phyloP scores from a whole-genome alignment of 768 basidiomycete genomes.

The Nidularia sp. region DNA sequence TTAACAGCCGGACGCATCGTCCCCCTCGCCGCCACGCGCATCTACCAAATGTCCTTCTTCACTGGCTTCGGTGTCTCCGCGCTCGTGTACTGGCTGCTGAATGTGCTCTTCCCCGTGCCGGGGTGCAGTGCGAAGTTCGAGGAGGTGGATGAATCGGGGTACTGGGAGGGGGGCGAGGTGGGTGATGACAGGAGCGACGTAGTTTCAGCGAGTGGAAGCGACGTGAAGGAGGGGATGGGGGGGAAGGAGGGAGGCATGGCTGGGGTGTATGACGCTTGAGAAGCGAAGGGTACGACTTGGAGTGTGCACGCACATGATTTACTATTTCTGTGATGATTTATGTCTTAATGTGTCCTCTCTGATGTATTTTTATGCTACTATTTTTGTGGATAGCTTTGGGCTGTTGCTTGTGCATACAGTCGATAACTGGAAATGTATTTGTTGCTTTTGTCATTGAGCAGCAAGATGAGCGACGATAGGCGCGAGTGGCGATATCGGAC shows the following conservation, averaged over 20 bases:
- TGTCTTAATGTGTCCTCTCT: too few relatives aligned
- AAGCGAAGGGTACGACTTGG: not conserved
- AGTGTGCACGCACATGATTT: too few relatives aligned
- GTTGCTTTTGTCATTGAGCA: too few relatives aligned
- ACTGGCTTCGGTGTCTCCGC: slow-evolving; percentile 75
- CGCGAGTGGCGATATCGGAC: too few relatives aligned
- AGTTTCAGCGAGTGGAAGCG: slow-evolving; percentile 1
- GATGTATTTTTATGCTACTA: too few relatives aligned
- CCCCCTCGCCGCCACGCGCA: slow-evolving; percentile 63
- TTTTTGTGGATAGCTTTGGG: too few relatives aligned
- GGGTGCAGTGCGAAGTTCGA: slow-evolving; percentile 44
- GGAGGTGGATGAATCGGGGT: slow-evolving; percentile 52
- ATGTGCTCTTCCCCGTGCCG: slow-evolving; percentile 55
- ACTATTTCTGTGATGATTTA: too few relatives aligned
- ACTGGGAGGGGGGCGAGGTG: slow-evolving; percentile 1
- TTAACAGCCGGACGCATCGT: slow-evolving; percentile 51
- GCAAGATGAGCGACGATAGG: too few relatives aligned
- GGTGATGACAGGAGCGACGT: slow-evolving; percentile 8
- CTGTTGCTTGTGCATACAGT: too few relatives aligned
- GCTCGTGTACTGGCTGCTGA: slow-evolving; percentile 57
- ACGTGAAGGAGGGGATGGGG: not conserved
- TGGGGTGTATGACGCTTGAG: not conserved
- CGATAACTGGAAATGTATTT: too few relatives aligned
- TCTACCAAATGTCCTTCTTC: slow-evolving; percentile 79
- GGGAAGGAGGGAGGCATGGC: too few relatives aligned